Evolutionary conservation across 805 yeast species (phyloP).

Genomic region (Saccharomyces mikatae): DNA sequence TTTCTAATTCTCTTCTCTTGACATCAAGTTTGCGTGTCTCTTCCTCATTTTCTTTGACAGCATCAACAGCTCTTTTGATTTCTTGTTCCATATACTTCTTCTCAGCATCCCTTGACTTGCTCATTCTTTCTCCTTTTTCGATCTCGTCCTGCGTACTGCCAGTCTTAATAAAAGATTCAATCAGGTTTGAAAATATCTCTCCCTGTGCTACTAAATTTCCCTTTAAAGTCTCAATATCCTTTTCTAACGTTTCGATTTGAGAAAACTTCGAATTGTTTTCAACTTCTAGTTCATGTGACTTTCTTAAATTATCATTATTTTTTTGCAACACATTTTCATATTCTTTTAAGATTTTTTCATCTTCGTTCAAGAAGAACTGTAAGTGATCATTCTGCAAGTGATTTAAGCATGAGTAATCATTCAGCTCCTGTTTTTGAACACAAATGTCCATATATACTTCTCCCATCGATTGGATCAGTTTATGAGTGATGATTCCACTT

Average conservation of each 20-base stretch:
- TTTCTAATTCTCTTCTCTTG: constrained; percentile 10
- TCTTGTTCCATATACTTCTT: constrained; percentile 56
- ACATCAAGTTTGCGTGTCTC: constrained; percentile 20
- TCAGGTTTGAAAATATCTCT: constrained; percentile 6
- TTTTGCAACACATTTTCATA: constrained; percentile 32
- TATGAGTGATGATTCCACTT: constrained; percentile 51
- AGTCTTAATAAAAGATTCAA: constrained; percentile 24
- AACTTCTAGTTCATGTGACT: constrained; percentile 27
- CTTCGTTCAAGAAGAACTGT: constrained; percentile 37
- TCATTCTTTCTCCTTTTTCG: constrained; percentile 35
- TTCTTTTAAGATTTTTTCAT: constrained; percentile 39
- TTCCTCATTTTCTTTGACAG: constrained; percentile 39
- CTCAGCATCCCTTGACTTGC: constrained; percentile 47
- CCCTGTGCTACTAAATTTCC: constrained; percentile 9
- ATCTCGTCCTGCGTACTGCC: constrained; percentile 41
- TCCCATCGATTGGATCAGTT: constrained; percentile 49
- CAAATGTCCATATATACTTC: constrained; percentile 38
- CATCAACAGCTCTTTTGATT: constrained; percentile 42
- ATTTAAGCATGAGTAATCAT: constrained; percentile 36
- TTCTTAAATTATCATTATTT: constrained; percentile 17
- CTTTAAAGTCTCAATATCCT: constrained; percentile 24
- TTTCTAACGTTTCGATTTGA: constrained; percentile 23
- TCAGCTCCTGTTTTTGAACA: constrained; percentile 40
- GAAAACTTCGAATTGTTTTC: constrained; percentile 21
- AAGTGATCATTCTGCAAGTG: constrained; percentile 37